Evolutionary conservation across 257 asterid species (phyloP).

Genomic region (Verbascum thapsus): DNA sequence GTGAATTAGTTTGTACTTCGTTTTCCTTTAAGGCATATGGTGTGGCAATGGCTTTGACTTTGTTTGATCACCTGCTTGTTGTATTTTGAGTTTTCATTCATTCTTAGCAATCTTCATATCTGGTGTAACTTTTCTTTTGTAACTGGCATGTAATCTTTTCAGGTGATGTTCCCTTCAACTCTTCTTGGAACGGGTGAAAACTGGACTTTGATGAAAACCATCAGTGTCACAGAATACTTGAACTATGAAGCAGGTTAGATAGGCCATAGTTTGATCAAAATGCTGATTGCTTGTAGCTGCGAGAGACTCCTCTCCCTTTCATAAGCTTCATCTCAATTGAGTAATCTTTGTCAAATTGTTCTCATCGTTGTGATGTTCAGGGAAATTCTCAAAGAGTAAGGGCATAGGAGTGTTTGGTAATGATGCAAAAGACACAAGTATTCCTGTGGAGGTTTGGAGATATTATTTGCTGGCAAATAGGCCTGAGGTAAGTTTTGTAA

Average conservation of each 20-base stretch:
- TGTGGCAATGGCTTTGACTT: neutral
- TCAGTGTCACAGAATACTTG: constrained; percentile 94
- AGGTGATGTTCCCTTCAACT: constrained; percentile 96
- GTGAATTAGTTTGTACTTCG: neutral
- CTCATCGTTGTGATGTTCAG: constrained; percentile 37
- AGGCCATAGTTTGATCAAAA: constrained; percentile 39
- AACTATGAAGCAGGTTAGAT: constrained; percentile 95
- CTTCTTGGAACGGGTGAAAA: constrained; percentile 94
- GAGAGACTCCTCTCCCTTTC: too few species aligned
- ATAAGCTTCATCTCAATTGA: too few species aligned
- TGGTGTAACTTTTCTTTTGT: constrained; percentile 18
- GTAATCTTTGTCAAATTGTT: neutral
- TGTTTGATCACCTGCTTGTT: constrained; percentile 1
- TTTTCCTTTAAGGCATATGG: constrained; percentile 8
- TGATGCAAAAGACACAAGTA: constrained; percentile 82
- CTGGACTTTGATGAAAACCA: constrained; percentile 97
- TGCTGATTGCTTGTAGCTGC: too few species aligned
- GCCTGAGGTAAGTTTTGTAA: constrained; percentile 74
- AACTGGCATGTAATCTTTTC: constrained; percentile 29
- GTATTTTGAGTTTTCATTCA: constrained; percentile 2
- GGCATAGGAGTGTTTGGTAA: constrained; percentile 96
- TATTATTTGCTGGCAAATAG: constrained; percentile 90
- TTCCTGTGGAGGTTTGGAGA: constrained; percentile 99
- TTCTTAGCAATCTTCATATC: neutral
- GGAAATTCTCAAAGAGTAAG: constrained; percentile 93